A percentile compares a stretch with the other conserved stretches of the same genome.
phyloP scores from a whole-genome alignment of 257 asterid species.

The Solanum clarkiae region DNA sequence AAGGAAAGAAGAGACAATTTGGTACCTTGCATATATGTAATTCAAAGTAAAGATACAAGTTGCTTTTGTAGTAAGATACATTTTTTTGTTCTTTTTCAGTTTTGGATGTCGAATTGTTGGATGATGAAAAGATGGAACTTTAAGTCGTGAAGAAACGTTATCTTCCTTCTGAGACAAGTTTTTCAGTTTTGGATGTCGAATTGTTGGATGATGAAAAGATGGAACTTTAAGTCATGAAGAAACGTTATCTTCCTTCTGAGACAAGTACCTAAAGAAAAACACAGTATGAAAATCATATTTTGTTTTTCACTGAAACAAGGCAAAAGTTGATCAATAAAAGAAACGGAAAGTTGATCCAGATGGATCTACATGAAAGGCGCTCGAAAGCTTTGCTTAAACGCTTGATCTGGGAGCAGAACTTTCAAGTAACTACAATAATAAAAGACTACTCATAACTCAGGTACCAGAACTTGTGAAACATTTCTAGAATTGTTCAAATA shows the following conservation, averaged over 20 bases:
- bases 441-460: neutral
- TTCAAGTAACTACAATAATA: neutral
- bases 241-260: neutral
- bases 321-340: neutral
- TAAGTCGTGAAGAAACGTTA: neutral
- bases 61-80: neutral
- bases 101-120: neutral
- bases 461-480: neutral
- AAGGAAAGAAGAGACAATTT: neutral
- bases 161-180: neutral
- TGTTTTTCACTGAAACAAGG: neutral
- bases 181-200: neutral
- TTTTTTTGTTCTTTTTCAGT: neutral
- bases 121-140: neutral
- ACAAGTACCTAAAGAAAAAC: neutral
- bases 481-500: neutral
- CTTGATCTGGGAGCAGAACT: neutral
- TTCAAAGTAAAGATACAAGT: too few relatives aligned
- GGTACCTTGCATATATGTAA: too few relatives aligned
- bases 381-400: neutral
- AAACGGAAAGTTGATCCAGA: neutral
- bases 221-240: neutral
- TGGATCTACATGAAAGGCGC: neutral
- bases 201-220: neutral
- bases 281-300: neutral